phyloP scores from a whole-genome alignment of 441 rosid species.

The Populus hybrid region DNA sequence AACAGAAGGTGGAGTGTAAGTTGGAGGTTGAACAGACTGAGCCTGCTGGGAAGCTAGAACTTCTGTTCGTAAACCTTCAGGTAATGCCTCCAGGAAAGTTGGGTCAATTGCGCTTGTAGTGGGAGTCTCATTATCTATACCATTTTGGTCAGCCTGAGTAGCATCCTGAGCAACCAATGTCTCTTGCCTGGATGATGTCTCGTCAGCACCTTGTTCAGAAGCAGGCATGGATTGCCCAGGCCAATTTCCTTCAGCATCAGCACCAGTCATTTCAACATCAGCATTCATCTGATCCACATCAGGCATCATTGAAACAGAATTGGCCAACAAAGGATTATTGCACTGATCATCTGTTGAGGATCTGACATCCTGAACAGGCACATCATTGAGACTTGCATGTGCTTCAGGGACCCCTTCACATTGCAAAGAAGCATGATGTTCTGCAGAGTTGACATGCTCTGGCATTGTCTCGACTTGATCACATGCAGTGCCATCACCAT shows the following conservation, averaged over 20 bases:
- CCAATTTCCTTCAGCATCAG: constrained; percentile 59
- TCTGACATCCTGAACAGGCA: constrained; percentile 30
- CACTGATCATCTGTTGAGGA: constrained; percentile 29
- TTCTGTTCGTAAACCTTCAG: constrained; percentile 93
- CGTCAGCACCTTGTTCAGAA: constrained; percentile 39
- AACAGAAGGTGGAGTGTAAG: constrained; percentile 77
- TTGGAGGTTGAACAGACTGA: constrained; percentile 85
- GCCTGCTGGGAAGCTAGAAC: constrained; percentile 99
- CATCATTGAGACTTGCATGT: constrained; percentile 38
- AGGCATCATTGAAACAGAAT: constrained; percentile 40
- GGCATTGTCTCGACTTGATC: constrained; percentile 42
- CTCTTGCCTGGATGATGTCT: constrained; percentile 41
- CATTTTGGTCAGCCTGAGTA: constrained; percentile 46
- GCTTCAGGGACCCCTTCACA: constrained; percentile 32
- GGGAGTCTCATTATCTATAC: constrained; percentile 41
- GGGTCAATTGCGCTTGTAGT: constrained; percentile 88
- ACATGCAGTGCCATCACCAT: constrained; percentile 44
- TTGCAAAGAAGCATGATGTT: constrained; percentile 33
- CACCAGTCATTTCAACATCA: constrained; percentile 83
- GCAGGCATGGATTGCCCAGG: constrained; percentile 41
- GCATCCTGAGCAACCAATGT: constrained; percentile 46
- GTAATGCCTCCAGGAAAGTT: constrained; percentile 92
- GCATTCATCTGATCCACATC: constrained; percentile 38
- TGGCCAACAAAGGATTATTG: constrained; percentile 21
- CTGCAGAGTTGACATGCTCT: constrained; percentile 43